Conservation (phyloP, 1,139 yeast genomes). For the Kluyveromyces sp. region DNA sequence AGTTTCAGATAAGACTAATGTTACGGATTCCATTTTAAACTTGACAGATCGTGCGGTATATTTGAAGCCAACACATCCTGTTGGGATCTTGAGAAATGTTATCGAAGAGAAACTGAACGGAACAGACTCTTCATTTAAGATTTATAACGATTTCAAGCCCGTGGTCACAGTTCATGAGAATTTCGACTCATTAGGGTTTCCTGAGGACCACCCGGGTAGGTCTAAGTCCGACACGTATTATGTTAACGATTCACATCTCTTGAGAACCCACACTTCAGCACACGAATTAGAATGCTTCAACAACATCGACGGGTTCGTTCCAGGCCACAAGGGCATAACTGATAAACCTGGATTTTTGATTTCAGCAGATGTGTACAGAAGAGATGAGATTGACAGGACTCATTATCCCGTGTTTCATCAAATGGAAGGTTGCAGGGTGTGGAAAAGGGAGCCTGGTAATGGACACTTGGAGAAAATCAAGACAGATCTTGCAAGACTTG, state of each 20-base stretch:
- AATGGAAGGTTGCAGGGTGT: conserved; percentile 90
- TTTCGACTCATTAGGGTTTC: conserved; percentile 88
- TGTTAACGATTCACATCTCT: conserved; percentile 57
- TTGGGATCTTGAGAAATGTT: conserved; percentile 72
- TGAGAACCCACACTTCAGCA: conserved; percentile 94
- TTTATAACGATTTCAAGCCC: conserved; percentile 71
- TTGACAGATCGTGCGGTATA: conserved; percentile 71
- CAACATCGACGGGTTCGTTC: conserved; percentile 11
- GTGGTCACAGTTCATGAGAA: conserved; percentile 76
- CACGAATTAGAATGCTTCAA: conserved; percentile 83
- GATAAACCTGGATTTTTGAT: conserved; percentile 83
- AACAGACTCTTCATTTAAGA: conserved; percentile 58
- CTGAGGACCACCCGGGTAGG: conserved; percentile 89
- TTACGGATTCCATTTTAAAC: conserved; percentile 64
- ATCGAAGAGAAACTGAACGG: conserved; percentile 61
- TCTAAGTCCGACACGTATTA: conserved; percentile 90
- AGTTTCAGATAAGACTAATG: conserved; percentile 74
- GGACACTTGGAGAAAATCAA: conserved; percentile 20
- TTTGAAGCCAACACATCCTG: conserved; percentile 69
- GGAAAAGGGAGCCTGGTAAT: conserved; percentile 44
- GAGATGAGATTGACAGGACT: conserved; percentile 91
- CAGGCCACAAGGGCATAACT: conserved; percentile 23
- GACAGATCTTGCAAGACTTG: conserved; percentile 32
- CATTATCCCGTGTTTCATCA: conserved; percentile 98
- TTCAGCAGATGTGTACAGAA: conserved; percentile 90